phyloP scores from a whole-genome alignment of 2,329 filamentous ascomycete genomes.

The Curvularia hawaiiensis region DNA sequence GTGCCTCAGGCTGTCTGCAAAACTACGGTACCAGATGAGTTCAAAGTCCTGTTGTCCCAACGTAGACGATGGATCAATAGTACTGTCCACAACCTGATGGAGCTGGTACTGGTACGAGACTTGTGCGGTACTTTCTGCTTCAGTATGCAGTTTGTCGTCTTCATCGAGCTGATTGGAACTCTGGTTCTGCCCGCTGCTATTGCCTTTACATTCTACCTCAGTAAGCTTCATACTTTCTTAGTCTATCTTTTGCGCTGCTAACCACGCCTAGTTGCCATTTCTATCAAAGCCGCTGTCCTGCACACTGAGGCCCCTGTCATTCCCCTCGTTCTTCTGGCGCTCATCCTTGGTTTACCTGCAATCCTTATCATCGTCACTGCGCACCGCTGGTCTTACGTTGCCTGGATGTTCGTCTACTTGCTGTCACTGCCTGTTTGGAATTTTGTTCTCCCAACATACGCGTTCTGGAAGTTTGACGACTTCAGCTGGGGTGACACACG shows the following conservation, averaged over 20 bases:
- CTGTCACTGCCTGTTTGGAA: constrained; percentile 96
- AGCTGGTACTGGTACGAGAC: constrained; percentile 92
- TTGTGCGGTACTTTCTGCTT: constrained; percentile 99
- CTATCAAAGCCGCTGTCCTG: constrained; percentile 70
- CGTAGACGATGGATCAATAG: constrained; percentile 99
- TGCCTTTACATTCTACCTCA: constrained; percentile 93
- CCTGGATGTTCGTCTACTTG: constrained; percentile 98
- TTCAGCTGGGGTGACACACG: constrained; percentile 99
- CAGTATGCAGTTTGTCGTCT: constrained; percentile 99
- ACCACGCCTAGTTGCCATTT: constrained; percentile 71
- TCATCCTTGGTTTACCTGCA: constrained; percentile 93
- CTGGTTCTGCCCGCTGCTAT: constrained; percentile 95
- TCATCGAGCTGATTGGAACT: constrained; percentile 92
- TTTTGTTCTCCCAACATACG: constrained; percentile 89
- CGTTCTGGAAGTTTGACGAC: constrained; percentile 99
- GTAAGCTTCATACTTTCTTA: constrained; percentile 60
- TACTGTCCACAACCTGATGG: constrained; percentile 98
- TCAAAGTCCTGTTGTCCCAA: constrained; percentile 91
- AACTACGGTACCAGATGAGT: constrained; percentile 91
- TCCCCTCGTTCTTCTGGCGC: constrained; percentile 81
- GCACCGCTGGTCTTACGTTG: constrained; percentile 87
- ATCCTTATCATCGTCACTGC: constrained; percentile 92
- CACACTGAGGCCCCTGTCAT: constrained; percentile 75
- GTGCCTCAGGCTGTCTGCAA: constrained; percentile 99
- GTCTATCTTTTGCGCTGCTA: constrained; percentile 23